Conservation (phyloP, 2,329 filamentous ascomycete genomes). For the Endoconidiophora polonica region DNA sequence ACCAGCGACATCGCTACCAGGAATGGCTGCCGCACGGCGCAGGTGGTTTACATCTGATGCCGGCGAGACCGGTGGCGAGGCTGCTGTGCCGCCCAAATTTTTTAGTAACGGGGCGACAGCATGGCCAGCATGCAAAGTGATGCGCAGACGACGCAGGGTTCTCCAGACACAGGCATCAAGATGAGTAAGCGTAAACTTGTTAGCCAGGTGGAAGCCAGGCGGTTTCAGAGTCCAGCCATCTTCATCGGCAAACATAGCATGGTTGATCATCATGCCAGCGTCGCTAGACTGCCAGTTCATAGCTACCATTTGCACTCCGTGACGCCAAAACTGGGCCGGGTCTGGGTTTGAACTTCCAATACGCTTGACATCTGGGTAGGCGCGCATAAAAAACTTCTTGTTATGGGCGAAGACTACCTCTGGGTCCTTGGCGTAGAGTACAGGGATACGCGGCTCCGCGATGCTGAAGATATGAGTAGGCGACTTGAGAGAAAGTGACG, state of each 20-base stretch:
- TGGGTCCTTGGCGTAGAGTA: slow-evolving; percentile 42
- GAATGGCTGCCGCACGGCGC: slow-evolving; percentile 14
- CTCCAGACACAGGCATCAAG: slow-evolving; percentile 30
- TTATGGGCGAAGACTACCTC: slow-evolving; percentile 77
- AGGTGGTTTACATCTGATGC: slow-evolving; percentile 14
- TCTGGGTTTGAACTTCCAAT: slow-evolving; percentile 90
- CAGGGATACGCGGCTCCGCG: slow-evolving; percentile 58
- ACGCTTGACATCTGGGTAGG: slow-evolving; percentile 67
- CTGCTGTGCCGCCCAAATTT: slow-evolving; percentile 18
- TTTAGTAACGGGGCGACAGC: slow-evolving; percentile 30
- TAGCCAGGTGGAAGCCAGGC: slow-evolving; percentile 44
- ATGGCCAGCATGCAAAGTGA: slow-evolving; percentile 64
- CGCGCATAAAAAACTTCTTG: slow-evolving; percentile 71
- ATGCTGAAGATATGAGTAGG: slow-evolving; percentile 71
- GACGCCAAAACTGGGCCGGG: slow-evolving; percentile 77
- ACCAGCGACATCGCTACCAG: not conserved
- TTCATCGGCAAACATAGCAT: slow-evolving; percentile 87
- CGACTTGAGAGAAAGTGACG: slow-evolving; percentile 42
- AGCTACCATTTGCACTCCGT: slow-evolving; percentile 93
- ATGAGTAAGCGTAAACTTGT: slow-evolving; percentile 25
- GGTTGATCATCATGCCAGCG: slow-evolving; percentile 87
- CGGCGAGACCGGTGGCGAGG: not conserved
- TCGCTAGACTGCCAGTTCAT: slow-evolving; percentile 96
- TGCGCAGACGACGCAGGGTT: slow-evolving; percentile 43
- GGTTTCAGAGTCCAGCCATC: slow-evolving; percentile 80